These are phyloP conservation scores for Lonicera japonica DNA, from an alignment of 129 eudicot species.

Conservation along the genomic window DNA sequence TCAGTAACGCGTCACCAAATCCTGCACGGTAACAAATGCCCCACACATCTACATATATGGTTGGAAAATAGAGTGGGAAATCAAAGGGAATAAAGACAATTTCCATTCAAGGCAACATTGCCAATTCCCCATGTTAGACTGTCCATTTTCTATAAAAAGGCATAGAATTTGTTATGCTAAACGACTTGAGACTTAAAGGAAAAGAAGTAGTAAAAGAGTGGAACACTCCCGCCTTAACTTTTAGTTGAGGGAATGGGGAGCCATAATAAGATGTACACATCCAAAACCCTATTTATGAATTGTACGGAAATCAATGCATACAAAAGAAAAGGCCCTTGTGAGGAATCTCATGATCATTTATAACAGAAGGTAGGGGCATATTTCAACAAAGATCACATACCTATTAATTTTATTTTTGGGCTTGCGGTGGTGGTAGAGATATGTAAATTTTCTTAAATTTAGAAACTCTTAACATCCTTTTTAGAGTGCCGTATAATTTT, in stretches of 20 bases:
- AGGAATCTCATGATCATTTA: not conserved
- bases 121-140: conserved; percentile 1
- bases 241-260: conserved; percentile 1
- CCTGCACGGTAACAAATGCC: no score
- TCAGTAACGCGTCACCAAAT: no score
- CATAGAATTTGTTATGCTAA: not conserved
- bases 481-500: no score
- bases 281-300: conserved; percentile 5
- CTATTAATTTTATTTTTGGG: not conserved
- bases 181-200: not conserved
- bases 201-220: not conserved
- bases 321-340: not conserved
- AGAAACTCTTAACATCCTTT: conserved; percentile 12
- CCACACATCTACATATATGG: no score
- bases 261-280: not conserved
- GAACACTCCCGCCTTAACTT: not conserved
- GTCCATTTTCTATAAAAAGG: not conserved
- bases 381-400: not conserved
- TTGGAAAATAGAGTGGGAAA: not conserved
- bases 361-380: no score
- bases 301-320: not conserved
- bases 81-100: not conserved
- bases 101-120: not conserved
- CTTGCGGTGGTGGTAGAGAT: conserved; percentile 9
- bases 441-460: conserved; percentile 8